phyloP scores from a whole-genome alignment of 345 rosid species.

The Melaleuca quinquenervia region DNA sequence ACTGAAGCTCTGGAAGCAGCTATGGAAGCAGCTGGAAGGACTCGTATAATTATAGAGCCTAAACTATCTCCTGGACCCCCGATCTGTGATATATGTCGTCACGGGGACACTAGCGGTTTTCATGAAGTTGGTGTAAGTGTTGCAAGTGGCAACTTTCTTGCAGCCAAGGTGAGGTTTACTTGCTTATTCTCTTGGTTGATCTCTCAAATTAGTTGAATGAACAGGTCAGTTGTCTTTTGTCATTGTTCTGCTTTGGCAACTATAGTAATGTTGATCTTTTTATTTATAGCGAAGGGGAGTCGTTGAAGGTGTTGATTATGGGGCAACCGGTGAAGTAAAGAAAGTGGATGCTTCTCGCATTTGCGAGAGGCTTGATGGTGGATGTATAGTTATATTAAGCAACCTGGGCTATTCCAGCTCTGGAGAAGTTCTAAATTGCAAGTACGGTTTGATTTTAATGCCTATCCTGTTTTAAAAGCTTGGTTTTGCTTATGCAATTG shows the following conservation, averaged over 20 bases:
- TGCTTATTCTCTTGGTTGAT: not conserved
- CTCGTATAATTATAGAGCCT: slow-evolving; percentile 81
- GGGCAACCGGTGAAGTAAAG: slow-evolving; percentile 94
- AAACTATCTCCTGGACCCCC: slow-evolving; percentile 97
- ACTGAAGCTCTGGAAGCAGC: slow-evolving; percentile 75
- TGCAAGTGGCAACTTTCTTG: slow-evolving; percentile 95
- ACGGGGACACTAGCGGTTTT: slow-evolving; percentile 82
- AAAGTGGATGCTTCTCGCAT: slow-evolving; percentile 78
- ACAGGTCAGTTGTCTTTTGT: not conserved
- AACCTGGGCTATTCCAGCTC: slow-evolving; percentile 92
- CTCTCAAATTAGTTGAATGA: not conserved
- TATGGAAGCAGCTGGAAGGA: slow-evolving; percentile 91
- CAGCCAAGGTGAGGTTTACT: slow-evolving; percentile 57
- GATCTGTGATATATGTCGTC: slow-evolving; percentile 67
- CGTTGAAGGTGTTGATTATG: slow-evolving; percentile 87
- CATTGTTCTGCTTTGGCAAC: not conserved
- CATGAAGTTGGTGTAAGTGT: slow-evolving; percentile 93
- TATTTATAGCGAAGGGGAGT: slow-evolving; percentile 80
- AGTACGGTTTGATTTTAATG: slow-evolving; percentile 39
- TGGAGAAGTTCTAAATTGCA: slow-evolving; percentile 97
- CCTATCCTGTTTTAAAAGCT: not conserved
- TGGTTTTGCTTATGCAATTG: not conserved
- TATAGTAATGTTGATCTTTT: slow-evolving; percentile 1
- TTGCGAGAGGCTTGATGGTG: slow-evolving; percentile 80
- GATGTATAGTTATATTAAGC: slow-evolving; percentile 72